A percentile compares a stretch with the other conserved stretches of the same genome.
Evolutionary conservation across 2,329 filamentous ascomycete genomes (phyloP).

Genomic region (Aspergillus unguis): DNA sequence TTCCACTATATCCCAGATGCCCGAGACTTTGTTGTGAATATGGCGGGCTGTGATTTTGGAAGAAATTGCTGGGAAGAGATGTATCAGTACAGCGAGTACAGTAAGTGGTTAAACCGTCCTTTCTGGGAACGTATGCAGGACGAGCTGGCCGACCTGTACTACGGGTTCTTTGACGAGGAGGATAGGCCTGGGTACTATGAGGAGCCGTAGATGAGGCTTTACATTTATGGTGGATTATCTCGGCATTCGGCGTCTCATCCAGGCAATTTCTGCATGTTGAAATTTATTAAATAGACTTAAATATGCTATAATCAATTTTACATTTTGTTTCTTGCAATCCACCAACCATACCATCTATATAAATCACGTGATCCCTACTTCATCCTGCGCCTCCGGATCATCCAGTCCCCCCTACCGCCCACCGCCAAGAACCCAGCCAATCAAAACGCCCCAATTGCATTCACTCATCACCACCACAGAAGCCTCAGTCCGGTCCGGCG

Average conservation of each 20-base stretch:
- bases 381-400: not conserved
- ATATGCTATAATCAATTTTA: no score
- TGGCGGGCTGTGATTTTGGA: slow-evolving; percentile 97
- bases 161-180: slow-evolving; percentile 18
- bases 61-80: slow-evolving; percentile 98
- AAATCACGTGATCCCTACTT: not conserved
- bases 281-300: no score
- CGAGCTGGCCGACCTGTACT: slow-evolving; percentile 19
- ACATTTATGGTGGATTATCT: no score
- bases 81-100: slow-evolving; percentile 89
- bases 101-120: slow-evolving; percentile 81
- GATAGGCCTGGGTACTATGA: not conserved
- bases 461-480: slow-evolving; percentile 6
- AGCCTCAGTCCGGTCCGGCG: slow-evolving; percentile 7
- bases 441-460: slow-evolving; percentile 26
- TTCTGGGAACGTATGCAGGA: slow-evolving; percentile 65
- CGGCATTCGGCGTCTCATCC: not conserved
- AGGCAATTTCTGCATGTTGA: not conserved
- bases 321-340: no score
- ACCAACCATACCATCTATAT: not conserved
- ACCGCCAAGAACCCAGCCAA: slow-evolving; percentile 29
- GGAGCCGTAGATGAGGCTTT: no score
- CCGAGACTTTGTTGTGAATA: slow-evolving; percentile 92
- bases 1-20: slow-evolving; percentile 85
- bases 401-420: not conserved